phyloP scores from a whole-genome alignment of 768 basidiomycete genomes.

The Mycena belliarum region DNA sequence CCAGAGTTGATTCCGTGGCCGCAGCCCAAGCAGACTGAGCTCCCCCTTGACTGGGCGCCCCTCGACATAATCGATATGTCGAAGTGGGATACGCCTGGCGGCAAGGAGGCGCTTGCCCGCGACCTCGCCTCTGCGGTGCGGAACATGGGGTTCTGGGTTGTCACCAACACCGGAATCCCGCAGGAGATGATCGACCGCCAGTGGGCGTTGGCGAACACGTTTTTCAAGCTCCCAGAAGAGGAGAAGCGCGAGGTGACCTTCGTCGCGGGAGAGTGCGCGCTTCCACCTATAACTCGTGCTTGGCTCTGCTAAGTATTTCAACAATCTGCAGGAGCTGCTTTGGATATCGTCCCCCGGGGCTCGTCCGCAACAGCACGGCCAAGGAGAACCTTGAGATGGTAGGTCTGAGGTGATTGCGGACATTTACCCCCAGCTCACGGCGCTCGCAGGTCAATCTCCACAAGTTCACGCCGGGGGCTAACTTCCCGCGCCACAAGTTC shows the following conservation, averaged over 20 bases:
- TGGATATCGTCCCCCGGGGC: conserved; percentile 34
- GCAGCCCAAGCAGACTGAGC: conserved; percentile 22
- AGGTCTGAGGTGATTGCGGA: neutral
- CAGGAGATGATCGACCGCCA: conserved; percentile 37
- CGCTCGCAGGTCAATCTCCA: conserved; percentile 30
- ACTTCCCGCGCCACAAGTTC: conserved; percentile 23
- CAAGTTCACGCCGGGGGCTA: conserved; percentile 29
- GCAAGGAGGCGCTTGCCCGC: conserved; percentile 29
- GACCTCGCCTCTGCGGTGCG: conserved; percentile 38
- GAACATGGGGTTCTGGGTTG: conserved; percentile 42
- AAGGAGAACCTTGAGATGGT: conserved; percentile 38
- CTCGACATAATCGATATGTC: conserved; percentile 41
- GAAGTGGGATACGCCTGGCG: conserved; percentile 31
- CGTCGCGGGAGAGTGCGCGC: conserved; percentile 28
- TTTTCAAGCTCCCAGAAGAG: conserved; percentile 34
- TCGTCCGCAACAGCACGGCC: conserved; percentile 32
- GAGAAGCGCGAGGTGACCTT: conserved; percentile 34
- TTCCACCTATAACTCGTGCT: too few species aligned
- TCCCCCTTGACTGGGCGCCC: conserved; percentile 34
- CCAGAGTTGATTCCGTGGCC: conserved; percentile 13
- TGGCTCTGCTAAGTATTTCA: too few species aligned
- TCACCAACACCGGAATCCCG: conserved; percentile 38
- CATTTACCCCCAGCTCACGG: too few species aligned
- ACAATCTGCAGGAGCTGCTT: conserved; percentile 24
- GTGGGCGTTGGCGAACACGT: conserved; percentile 36